phyloP scores from a whole-genome alignment of 148 eudicot genomes.

The Silene conica region DNA sequence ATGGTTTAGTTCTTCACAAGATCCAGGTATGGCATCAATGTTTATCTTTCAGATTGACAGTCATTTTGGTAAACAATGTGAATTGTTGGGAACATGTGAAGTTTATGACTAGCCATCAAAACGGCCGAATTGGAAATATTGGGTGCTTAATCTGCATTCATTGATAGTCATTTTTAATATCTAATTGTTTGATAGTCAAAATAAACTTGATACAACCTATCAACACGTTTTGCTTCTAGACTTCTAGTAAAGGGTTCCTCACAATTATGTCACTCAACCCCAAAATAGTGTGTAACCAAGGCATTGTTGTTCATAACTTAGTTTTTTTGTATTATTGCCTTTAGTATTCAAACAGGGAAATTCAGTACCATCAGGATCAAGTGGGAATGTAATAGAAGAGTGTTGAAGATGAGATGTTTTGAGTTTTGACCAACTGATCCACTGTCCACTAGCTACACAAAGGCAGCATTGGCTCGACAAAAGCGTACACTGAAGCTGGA shows the following conservation, averaged over 20 bases:
- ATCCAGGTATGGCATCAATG: conserved; percentile 27
- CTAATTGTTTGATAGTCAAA: too few species aligned
- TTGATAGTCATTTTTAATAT: too few species aligned
- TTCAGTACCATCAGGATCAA: not conserved
- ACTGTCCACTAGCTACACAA: not conserved
- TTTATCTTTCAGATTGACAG: not conserved
- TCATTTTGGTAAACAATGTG: not conserved
- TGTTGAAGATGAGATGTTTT: not conserved
- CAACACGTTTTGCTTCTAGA: not conserved
- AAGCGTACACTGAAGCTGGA: conserved; percentile 10
- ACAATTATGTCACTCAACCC: not conserved
- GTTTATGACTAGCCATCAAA: too few species aligned
- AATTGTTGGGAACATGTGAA: too few species aligned
- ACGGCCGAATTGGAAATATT: too few species aligned
- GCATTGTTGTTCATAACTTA: not conserved
- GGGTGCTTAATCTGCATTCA: too few species aligned
- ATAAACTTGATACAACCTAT: not conserved
- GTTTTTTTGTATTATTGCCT: not conserved
- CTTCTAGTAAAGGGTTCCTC: not conserved
- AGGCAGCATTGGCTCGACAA: not conserved
- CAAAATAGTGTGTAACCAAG: not conserved
- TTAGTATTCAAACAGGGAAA: not conserved
- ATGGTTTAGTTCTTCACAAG: conserved; percentile 37
- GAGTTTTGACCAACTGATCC: conserved; percentile 1
- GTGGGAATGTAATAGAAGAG: not conserved